These are phyloP conservation scores for Spathaspora passalidarum DNA, from an alignment of 805 yeast species.

Conservation along the genomic window DNA sequence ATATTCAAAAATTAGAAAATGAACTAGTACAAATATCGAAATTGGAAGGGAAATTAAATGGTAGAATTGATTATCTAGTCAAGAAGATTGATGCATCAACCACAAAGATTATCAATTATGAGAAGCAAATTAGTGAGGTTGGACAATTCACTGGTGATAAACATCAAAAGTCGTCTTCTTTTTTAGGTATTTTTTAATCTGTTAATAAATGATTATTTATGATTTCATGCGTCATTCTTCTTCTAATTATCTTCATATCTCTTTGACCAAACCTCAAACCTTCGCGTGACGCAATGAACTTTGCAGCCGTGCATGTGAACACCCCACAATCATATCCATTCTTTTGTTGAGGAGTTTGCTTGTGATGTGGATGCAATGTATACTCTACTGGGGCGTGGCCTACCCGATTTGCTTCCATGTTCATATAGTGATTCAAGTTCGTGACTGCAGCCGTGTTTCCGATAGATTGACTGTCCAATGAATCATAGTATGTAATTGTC, in stretches of 20 bases:
- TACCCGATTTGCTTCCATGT: conserved; percentile 60
- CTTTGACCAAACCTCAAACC: conserved; percentile 55
- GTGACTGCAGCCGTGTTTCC: conserved; percentile 43
- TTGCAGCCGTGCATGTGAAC: conserved; percentile 77
- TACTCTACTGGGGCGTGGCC: conserved; percentile 18
- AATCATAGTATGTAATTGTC: conserved; percentile 72
- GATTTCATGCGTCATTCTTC: conserved; percentile 66
- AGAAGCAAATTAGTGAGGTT: conserved; percentile 24
- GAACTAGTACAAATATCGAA: conserved; percentile 60
- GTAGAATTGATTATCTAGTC: conserved; percentile 64
- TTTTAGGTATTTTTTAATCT: conserved; percentile 8
- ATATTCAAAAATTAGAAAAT: conserved; percentile 64
- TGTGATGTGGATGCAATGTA: conserved; percentile 19
- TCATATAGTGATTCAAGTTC: conserved; percentile 58
- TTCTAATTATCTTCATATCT: conserved; percentile 68
- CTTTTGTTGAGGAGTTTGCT: conserved; percentile 69
- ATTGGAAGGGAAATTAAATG: conserved; percentile 52
- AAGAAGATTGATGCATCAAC: conserved; percentile 65
- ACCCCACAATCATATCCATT: conserved; percentile 97
- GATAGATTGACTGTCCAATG: conserved; percentile 45
- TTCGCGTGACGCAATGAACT: conserved; percentile 51
- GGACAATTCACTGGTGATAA: background rate
- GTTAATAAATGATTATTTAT: conserved; percentile 28
- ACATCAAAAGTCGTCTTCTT: background rate
- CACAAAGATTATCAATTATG: conserved; percentile 31